These are phyloP conservation scores for Jacaranda mimosifolia DNA, from an alignment of 257 asterid species.

Conservation along the genomic window DNA sequence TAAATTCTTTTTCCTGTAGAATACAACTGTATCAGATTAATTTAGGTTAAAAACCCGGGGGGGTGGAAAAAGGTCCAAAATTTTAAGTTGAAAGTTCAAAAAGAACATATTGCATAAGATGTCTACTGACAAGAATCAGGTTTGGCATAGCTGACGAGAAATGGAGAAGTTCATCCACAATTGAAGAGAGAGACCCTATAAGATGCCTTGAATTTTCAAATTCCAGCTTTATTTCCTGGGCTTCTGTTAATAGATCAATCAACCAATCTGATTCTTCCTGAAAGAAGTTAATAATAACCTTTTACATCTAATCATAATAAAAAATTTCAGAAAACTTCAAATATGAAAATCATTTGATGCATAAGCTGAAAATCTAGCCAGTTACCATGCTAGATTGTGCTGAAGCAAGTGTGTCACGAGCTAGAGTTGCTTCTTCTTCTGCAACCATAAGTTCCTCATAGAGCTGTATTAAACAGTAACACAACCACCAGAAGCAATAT, in stretches of 20 bases:
- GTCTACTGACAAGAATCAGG: slow-evolving; percentile 63
- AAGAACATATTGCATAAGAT: slow-evolving; percentile 27
- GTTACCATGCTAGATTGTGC: slow-evolving; percentile 51
- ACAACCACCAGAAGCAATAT: slow-evolving; percentile 11
- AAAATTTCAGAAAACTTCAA: not conserved
- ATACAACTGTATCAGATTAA: slow-evolving; percentile 4
- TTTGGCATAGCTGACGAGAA: slow-evolving; percentile 50
- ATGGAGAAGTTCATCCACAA: slow-evolving; percentile 65
- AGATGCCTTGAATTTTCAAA: slow-evolving; percentile 63
- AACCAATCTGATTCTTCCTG: slow-evolving; percentile 71
- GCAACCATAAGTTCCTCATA: slow-evolving; percentile 67
- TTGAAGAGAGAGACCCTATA: slow-evolving; percentile 52
- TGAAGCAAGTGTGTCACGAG: slow-evolving; percentile 62
- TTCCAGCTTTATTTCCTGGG: slow-evolving; percentile 64
- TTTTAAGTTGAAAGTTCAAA: not conserved
- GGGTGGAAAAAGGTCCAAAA: not conserved
- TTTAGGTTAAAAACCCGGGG: not conserved
- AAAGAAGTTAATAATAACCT: slow-evolving; percentile 37
- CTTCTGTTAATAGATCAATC: slow-evolving; percentile 55
- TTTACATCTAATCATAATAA: slow-evolving; percentile 8
- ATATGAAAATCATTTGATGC: not conserved
- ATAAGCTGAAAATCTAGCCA: slow-evolving; percentile 32
- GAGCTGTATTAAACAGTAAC: slow-evolving; percentile 56
- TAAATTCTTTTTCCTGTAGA: slow-evolving; percentile 9
- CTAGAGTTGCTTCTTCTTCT: slow-evolving; percentile 69